Base-by-base conservation (phyloP, 176 grass and related monocot species). In the Oryza meyeriana region DNA sequence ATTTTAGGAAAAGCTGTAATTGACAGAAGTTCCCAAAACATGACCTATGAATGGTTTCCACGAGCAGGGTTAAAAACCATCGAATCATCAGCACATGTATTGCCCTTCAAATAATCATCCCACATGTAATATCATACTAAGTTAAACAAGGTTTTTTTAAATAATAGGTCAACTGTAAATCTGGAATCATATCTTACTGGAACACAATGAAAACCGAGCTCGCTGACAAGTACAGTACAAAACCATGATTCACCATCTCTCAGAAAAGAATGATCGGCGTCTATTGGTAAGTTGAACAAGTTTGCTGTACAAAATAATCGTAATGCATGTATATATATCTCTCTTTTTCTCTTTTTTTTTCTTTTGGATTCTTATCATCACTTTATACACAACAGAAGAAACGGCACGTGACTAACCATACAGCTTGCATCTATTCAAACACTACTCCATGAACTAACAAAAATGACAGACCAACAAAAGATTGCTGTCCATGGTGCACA, bases 221-320 rank as follows among this genome's bases (percentile, higher is more conserved):
- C 9, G 8, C 8, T 59, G 9, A 59, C n/a, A 59, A 25, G 22
- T 59, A 22, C 20, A 59, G n/a, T n/a, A n/a, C n/a, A 58, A 58
- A 24, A 10, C 2, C 55, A 59, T 25, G 22, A 59, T n/a, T n/a
- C n/a, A 16, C 17, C 20, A 55, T 22, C 6, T 55, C 14, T 11
- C n/a, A 25, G 20, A 24, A 59, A 59, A 59, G 55, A 59, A 59
- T 59, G 22, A 59, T 59, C 1, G 10, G 22, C 55, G n/a, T 59
- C 22, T 59, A 14, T 28, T 70, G 28, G 29, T 1, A 40, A 25
- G 22, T 31, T 4, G 22, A 79, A 66, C 66, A 71, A 44, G 16
- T 44, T 25, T 36, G n/a, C 10, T 84, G 69, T 61, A 74, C 44
- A 80, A 74, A 82, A 63, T 6, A 72, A 88, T 79, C 17, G n/a